phyloP scores from a whole-genome alignment of 2,329 filamentous ascomycete genomes.

The Parafenestella ontariensis region DNA sequence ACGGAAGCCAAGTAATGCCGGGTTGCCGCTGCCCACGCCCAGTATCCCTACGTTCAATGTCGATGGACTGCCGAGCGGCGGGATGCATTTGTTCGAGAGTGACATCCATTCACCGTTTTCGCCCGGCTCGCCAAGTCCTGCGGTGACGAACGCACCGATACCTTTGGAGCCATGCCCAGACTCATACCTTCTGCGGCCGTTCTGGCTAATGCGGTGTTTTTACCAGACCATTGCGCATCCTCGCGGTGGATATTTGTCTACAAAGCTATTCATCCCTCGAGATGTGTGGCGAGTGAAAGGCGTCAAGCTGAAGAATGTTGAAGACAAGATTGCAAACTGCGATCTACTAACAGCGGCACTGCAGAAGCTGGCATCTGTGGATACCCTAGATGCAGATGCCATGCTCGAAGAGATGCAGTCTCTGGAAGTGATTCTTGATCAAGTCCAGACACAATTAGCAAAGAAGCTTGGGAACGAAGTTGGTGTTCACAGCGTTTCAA shows the following conservation, averaged over 20 bases:
- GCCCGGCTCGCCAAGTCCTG: conserved; percentile 70
- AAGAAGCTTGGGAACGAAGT: conserved; percentile 95
- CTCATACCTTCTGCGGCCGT: conserved; percentile 87
- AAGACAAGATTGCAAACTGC: conserved; percentile 93
- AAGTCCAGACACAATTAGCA: conserved; percentile 75
- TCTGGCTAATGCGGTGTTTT: conserved; percentile 95
- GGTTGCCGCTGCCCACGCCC: conserved; percentile 74
- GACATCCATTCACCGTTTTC: conserved; percentile 73
- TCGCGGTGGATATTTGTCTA: conserved; percentile 89
- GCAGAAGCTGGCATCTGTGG: conserved; percentile 80
- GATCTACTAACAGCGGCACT: conserved; percentile 90
- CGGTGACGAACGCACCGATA: conserved; percentile 71
- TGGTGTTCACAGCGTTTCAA: conserved; percentile 75
- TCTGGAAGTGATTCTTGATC: conserved; percentile 84
- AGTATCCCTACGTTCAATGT: conserved; percentile 67
- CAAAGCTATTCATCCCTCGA: conserved; percentile 86
- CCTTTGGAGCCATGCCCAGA: conserved; percentile 91
- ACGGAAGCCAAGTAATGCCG: conserved; percentile 58
- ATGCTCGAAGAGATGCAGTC: conserved; percentile 93
- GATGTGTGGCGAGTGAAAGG: conserved; percentile 95
- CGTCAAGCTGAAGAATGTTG: conserved; percentile 87
- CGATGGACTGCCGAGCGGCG: conserved; percentile 66
- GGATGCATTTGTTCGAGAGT: conserved; percentile 82
- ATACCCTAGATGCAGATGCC: conserved; percentile 89
- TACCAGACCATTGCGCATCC: conserved; percentile 93